Conservation (phyloP, 2,329 filamentous ascomycete species). For the Fusarium napiforme region DNA sequence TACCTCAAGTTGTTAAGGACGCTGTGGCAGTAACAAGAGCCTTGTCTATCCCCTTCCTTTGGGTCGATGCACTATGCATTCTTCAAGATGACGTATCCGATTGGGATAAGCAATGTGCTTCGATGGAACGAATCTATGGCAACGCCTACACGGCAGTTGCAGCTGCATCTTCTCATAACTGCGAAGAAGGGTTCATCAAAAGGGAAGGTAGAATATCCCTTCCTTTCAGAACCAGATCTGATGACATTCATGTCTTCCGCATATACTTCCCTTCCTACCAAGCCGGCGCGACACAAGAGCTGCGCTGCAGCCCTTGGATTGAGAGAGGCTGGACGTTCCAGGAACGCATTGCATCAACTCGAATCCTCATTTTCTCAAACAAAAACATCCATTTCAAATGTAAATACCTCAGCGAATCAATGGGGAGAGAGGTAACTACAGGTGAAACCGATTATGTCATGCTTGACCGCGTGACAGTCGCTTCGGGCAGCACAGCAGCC, state of each 20-base stretch:
- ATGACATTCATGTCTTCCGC: accelerated
- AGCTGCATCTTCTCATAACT: accelerated
- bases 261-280: accelerated
- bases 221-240: accelerated
- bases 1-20: too few species aligned
- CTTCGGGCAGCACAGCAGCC: background rate
- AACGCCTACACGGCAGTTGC: too few species aligned
- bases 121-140: too few species aligned
- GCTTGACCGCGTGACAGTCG: background rate
- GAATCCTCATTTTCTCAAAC: background rate
- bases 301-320: accelerated
- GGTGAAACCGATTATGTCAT: accelerated
- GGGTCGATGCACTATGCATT: too few species aligned
- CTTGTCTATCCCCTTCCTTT: too few species aligned
- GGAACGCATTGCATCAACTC: background rate
- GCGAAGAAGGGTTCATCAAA: too few species aligned
- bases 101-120: accelerated
- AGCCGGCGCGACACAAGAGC: accelerated
- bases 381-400: accelerated
- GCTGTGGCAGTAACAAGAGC: too few species aligned
- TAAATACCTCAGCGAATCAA: accelerated
- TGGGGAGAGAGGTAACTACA: accelerated
- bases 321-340: background rate
- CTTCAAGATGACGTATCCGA: too few species aligned
- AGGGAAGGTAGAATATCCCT: accelerated